Base-by-base conservation (phyloP, 2,329 filamentous ascomycete species). In the Elsinoe necatrix region DNA sequence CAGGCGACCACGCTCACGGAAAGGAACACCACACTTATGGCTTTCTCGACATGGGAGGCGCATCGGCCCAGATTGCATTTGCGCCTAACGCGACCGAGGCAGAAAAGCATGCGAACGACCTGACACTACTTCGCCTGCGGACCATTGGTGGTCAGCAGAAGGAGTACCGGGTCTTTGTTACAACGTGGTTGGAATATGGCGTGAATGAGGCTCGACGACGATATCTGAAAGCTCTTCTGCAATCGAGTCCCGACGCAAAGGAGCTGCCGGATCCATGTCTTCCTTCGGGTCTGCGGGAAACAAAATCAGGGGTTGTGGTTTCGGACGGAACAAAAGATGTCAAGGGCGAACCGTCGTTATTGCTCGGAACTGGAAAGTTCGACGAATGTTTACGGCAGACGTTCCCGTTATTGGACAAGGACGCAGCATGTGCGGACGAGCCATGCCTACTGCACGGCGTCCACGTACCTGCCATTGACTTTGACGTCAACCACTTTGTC, bases 11-110 rank as follows among this genome's bases (percentile, higher is more conserved):
- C 65, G 75, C 82, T 55, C 89, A 95, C 69, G 90, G 89, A 54
- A 90, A 95, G 62, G 82, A 81, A 23, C 93, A 97, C 68, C 87
- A 91, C 66, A 98, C 93, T 0, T 98, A 97, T 70, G 93, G 93
- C 0, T 98, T 98, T 66, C 75, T 98, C 59, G 93, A 98, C 68
- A 98, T 98, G 95, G 93, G 93, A 51, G 93, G 93, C 54, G 93
- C 93, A 23, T 97, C 92, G 0, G 92, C 93, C 14, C 93, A 98
- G 72, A 97, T 98, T 66, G 93, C 95, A 0, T 98, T 98, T 70
- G 92, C 91, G 1, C 93, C 93, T 1, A 98, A 98, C 71, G 74
- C 80, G 3, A 97, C 93, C 1, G 93, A 98, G 69, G 85, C 90
- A 1, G 81, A 84, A 65, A 93, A 90, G 67, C 95, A 98, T 69